phyloP scores from a whole-genome alignment of 345 rosid species.

The Citrus maxima region DNA sequence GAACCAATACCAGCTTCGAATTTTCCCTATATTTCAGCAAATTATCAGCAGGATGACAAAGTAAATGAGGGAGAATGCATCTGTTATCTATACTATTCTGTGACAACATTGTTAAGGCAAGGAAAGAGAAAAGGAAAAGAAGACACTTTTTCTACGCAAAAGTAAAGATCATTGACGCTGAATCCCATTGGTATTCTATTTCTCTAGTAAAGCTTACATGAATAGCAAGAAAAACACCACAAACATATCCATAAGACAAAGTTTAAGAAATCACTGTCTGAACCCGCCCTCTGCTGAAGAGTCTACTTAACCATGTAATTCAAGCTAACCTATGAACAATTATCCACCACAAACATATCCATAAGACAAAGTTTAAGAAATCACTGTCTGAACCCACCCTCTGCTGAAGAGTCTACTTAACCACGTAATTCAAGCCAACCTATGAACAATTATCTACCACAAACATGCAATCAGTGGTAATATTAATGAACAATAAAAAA shows the following conservation, averaged over 20 bases:
- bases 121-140: not conserved
- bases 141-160: not conserved
- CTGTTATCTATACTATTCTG: not conserved
- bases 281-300: not conserved
- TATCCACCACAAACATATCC: not conserved
- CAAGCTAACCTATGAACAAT: not conserved
- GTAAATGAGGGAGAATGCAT: not conserved
- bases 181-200: not conserved
- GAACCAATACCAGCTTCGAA: constrained; percentile 97
- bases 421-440: not conserved
- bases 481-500: too few species aligned
- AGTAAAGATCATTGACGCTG: not conserved
- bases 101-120: not conserved
- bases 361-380: too few species aligned
- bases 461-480: not conserved
- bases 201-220: not conserved
- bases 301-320: not conserved
- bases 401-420: not conserved
- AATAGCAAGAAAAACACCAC: not conserved
- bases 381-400: not conserved
- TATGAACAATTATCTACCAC: not conserved
- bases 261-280: not conserved
- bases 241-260: not conserved
- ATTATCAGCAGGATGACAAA: constrained; percentile 10
- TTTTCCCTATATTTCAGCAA: constrained; percentile 55